Base-by-base conservation (phyloP, 371 early-diverging fungal species). In the Nosema muscidifuracis region DNA sequence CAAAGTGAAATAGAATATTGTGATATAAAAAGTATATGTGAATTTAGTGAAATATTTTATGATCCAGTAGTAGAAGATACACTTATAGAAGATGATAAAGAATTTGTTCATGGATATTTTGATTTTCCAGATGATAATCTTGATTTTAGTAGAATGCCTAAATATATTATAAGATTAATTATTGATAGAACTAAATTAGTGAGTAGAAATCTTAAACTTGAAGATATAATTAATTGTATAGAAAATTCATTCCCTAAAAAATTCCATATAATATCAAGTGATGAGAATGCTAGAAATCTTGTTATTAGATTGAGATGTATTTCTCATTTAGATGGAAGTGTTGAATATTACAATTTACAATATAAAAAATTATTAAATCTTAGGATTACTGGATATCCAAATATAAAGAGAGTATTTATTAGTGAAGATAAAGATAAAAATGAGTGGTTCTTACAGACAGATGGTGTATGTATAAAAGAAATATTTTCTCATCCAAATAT, bases 401-500 rank as follows among this genome's bases (percentile, higher is more conserved):
- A 88, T 66, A 93, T 99, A 68, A 85, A 84, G 36, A 90, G 91
- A 78, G 94, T 92, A 34, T 97, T 90, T 83, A 89, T 97, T 77
- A 87, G 87, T 28, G 89, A 91, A 62, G 86, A 87, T 22, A 66
- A 79, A 38, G 67, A 70, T 1, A 28, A 50, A 53, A 67, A 65
- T n/a, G 92, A 92, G 79, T 91, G 88, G 87, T 87, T 87, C 74
- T 85, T 99, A 43, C 94, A 96, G 80, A 97, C 97, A 6, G 95
- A 95, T 74, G 99, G 99, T 56, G 89, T 87, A 74, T 94, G 94
- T 73, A 81, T 99, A 71, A 84, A 85, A 68, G 87, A 92, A 63
- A 92, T 95, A 51, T 86, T 97, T 79, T 84, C 88, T 72, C 86
- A 89, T 73, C 85, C 89, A 34, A 87, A 89, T 75, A 90, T 97